Conservation (phyloP, 768 basidiomycete genomes). For the Russula emetica region DNA sequence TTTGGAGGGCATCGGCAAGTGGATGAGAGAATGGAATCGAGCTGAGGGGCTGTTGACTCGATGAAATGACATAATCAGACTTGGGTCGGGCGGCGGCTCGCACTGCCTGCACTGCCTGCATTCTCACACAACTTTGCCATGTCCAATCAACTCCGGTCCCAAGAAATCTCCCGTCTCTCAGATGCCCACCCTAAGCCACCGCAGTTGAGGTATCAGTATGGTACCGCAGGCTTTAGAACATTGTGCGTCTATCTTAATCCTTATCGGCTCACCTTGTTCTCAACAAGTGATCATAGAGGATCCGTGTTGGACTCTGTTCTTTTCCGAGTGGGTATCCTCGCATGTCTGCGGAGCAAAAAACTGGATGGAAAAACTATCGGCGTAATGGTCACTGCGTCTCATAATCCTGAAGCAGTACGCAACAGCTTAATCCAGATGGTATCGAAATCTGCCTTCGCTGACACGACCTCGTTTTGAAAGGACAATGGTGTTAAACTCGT, state of each 20-base stretch:
- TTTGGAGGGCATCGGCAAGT: constrained; percentile 61
- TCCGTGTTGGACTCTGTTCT: constrained; percentile 80
- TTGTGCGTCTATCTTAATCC: constrained; percentile 48
- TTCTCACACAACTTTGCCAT: constrained; percentile 20
- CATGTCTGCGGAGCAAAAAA: constrained; percentile 84
- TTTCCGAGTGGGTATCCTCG: constrained; percentile 88
- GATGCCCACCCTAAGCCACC: constrained; percentile 70
- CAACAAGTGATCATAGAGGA: constrained; percentile 44
- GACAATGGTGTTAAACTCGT: constrained; percentile 99
- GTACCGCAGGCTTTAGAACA: constrained; percentile 92
- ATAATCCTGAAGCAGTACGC: constrained; percentile 89
- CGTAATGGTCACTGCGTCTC: constrained; percentile 99
- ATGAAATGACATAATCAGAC: constrained; percentile 14
- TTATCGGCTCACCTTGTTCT: neutral
- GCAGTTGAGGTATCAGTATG: constrained; percentile 73
- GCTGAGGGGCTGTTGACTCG: neutral
- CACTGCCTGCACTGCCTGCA: neutral
- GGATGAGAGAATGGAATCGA: constrained; percentile 20
- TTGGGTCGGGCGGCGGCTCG: no score
- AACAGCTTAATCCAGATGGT: constrained; percentile 28
- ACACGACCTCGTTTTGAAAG: constrained; percentile 39
- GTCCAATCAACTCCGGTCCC: constrained; percentile 33
- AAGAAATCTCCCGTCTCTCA: constrained; percentile 46
- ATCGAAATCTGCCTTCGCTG: constrained; percentile 9
- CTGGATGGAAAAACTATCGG: constrained; percentile 91